Base-by-base conservation (phyloP, 2,329 filamentous ascomycete genomes). In the Thermothelomyces thermophilus region DNA sequence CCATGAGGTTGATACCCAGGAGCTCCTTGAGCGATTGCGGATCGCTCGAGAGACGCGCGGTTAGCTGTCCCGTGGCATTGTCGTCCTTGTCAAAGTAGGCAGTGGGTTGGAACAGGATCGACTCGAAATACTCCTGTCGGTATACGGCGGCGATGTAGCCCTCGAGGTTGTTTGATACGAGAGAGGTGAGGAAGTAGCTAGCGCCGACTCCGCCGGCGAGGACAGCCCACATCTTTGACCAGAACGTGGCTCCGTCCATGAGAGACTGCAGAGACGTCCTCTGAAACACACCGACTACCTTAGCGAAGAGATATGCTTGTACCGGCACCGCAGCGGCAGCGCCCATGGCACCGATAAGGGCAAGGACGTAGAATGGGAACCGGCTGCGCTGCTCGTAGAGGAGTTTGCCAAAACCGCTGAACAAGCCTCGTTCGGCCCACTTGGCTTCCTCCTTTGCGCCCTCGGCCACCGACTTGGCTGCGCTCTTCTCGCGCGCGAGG, bases 151-250 rank as follows among this genome's bases (percentile, higher is more conserved):
- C 73, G 41, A 79, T 70, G 50, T 71, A 66, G 19, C 70, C 64
- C 43, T 76, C 70, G 50, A 79, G 63, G 13, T 68, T 66, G 1
- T 70, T 77, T 1, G 78, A 66, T 3, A 68, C 62, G 40, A 61
- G 65, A 0, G 68, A 70, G 6, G 79, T 65, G 19, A 70, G 51
- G 55, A 79, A 78, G 62, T 84, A 84, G 14, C 72, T 66, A 0
- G 76, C 2, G 1, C 77, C 77, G 9, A 74, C 65, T 9, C 66
- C 73, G 4, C 76, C 68, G 2, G 81, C 82, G 24, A 84, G 67
- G 0, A 80, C 64, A 17, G 79, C 70, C 70, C 82, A 86, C 78
- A 86, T 85, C 52, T 82, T 70, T 0, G 80, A 74, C 79, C 79
- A 86, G 62, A 84, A 84, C 44, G 76, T 71, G 14, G 54, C 54